A percentile compares a stretch with the other conserved stretches of the same genome.
phyloP scores from a whole-genome alignment of 2,329 filamentous ascomycete species.

The Chrysoporthe puriensis region DNA sequence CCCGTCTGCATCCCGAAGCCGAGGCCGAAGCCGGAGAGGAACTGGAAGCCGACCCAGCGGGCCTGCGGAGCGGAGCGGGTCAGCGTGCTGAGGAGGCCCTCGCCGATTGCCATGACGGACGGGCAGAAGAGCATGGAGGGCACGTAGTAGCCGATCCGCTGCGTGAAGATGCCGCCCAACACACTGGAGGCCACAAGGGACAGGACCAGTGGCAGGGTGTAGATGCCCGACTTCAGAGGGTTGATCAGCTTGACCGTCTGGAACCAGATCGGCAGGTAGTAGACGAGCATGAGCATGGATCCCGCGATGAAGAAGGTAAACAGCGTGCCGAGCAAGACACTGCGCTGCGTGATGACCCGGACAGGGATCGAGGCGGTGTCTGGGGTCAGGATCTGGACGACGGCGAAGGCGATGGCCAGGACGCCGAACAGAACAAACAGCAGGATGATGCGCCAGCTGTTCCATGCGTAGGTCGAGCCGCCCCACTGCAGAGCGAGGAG shows the following conservation, averaged over 20 bases:
- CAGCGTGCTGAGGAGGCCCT: conserved; percentile 63
- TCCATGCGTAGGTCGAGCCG: conserved; percentile 57
- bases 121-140: conserved; percentile 59
- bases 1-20: conserved; percentile 63
- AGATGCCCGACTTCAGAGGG: conserved; percentile 59
- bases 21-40: conserved; percentile 61
- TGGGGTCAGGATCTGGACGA: conserved; percentile 57
- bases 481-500: conserved; percentile 68
- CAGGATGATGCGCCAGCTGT: conserved; percentile 54
- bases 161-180: conserved; percentile 51
- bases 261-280: conserved; percentile 61
- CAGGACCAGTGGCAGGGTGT: conserved; percentile 60
- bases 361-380: conserved; percentile 61
- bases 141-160: conserved; percentile 62
- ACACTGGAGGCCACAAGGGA: conserved; percentile 58
- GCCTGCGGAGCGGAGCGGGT: conserved; percentile 47
- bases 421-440: conserved; percentile 57
- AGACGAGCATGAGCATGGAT: conserved; percentile 58
- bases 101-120: conserved; percentile 53
- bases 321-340: conserved; percentile 52
- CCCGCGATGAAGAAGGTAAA: conserved; percentile 53
- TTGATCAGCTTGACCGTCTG: conserved; percentile 58
- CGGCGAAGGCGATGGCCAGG: conserved; percentile 50
- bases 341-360: conserved; percentile 58
- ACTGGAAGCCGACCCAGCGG: conserved; percentile 65